These are phyloP conservation scores for Thermomyces lanuginosus DNA, from an alignment of 2,329 filamentous ascomycete species.

Conservation along the genomic window DNA sequence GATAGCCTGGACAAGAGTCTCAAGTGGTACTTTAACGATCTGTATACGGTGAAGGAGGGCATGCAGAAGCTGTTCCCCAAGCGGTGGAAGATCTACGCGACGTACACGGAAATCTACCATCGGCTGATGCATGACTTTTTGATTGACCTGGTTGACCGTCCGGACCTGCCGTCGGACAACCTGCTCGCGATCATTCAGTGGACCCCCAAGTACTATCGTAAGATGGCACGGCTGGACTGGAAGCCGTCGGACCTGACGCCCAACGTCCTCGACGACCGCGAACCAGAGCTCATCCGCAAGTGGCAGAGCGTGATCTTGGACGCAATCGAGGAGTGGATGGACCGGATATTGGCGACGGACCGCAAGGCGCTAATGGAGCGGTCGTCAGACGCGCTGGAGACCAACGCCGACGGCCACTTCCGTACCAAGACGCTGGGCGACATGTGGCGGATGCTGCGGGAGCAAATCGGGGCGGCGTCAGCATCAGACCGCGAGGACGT, in stretches of 20 bases:
- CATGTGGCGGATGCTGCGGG: conserved; percentile 93
- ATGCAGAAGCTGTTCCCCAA: conserved; percentile 86
- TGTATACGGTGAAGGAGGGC: conserved; percentile 84
- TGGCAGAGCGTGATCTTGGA: conserved; percentile 92
- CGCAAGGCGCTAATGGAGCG: conserved; percentile 64
- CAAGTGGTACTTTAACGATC: conserved; percentile 95
- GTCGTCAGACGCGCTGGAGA: conserved; percentile 64
- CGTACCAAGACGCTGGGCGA: conserved; percentile 82
- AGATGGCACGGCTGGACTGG: conserved; percentile 83
- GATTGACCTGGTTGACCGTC: conserved; percentile 64
- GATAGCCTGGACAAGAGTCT: conserved; percentile 69
- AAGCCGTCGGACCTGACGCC: conserved; percentile 59
- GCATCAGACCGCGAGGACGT: conserved; percentile 79
- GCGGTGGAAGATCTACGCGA: conserved; percentile 90
- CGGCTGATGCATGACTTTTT: conserved; percentile 90
- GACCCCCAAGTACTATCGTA: conserved; percentile 89
- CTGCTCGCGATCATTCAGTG: conserved; percentile 87
- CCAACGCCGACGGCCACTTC: conserved; percentile 77
- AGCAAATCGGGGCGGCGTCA: conserved; percentile 73
- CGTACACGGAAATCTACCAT: conserved; percentile 83
- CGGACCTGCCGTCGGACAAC: conserved; percentile 68
- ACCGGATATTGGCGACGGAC: conserved; percentile 74
- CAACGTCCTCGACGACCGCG: conserved; percentile 79
- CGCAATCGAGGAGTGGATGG: conserved; percentile 94
- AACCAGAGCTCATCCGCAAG: conserved; percentile 77